Evolutionary conservation across 1,284 basidiomycete genomes (phyloP).

Genomic region (Sanguinoderma infundibulare): DNA sequence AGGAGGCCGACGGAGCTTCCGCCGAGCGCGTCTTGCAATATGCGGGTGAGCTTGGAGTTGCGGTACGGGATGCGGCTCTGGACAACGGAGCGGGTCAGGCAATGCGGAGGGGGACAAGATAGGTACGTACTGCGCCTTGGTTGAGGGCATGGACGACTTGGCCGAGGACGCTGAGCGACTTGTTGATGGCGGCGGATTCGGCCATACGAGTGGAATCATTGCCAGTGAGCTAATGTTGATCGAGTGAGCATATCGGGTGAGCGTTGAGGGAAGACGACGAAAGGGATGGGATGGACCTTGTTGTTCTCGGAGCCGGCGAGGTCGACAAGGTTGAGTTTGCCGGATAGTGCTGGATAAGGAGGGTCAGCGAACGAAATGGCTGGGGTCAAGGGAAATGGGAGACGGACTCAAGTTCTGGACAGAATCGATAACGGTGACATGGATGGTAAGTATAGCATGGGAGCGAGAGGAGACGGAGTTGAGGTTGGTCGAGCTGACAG

Average conservation of each 20-base stretch:
- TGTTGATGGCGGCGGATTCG: conserved; percentile 85
- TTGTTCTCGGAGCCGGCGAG: conserved; percentile 90
- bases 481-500: conserved; percentile 83
- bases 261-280: background rate
- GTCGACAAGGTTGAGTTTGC: conserved; percentile 85
- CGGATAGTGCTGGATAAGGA: conserved; percentile 55
- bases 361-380: background rate
- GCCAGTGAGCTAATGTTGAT: conserved; percentile 67
- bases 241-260: background rate
- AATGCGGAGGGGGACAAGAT: background rate
- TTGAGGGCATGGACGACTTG: conserved; percentile 87
- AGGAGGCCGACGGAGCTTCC: conserved; percentile 77
- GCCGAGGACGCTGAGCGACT: conserved; percentile 79
- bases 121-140: conserved; percentile 60
- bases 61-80: conserved; percentile 83
- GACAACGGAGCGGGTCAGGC: background rate
- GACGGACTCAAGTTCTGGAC: conserved; percentile 52
- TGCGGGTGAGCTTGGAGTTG: conserved; percentile 81
- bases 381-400: background rate
- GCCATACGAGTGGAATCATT: conserved; percentile 82
- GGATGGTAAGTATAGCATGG: conserved; percentile 80
- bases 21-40: conserved; percentile 85
- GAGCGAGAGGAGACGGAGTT: conserved; percentile 83
- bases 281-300: conserved; percentile 50
- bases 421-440: conserved; percentile 57